Base-by-base conservation (phyloP, 305 asterid species). In the Fraxinus platypoda region DNA sequence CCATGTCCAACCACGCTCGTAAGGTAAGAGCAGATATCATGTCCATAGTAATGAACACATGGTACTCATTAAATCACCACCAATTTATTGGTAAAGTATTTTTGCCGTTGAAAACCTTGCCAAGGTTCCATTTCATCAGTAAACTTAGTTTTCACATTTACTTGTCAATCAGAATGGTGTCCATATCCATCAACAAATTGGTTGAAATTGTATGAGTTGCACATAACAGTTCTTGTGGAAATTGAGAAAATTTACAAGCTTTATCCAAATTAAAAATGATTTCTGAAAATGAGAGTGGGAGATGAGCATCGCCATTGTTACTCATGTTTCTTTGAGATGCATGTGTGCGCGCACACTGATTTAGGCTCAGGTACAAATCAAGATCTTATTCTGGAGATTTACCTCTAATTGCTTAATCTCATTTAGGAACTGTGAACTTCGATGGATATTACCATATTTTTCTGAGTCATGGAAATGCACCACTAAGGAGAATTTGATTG, bases 21-120 rank as follows among this genome's bases (percentile, higher is more conserved):
- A 88, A 79, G 23, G 92, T 87, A 80, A 82, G 89, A 68, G 25
- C 25, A 78, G 34, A 64, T 77, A 21, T 66, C 75, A 11, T 84
- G 31, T 80, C 80, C 75, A 52, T 17, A 59, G 4, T 68, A 70
- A 79, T 79, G 82, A 71, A 31, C 52, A 74, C 41, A 26, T 73
- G 54, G 59, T 80, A 66, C 66, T 76, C 73, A 26, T 49, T 80
- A 19, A 73, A 17, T 37, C 21, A 52, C 62, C 76, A 19, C 75
- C 17, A 23, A 6, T 9, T 68, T 80, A 15, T 70, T 78, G 34
- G 26, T 81, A 33, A 41, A 68, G 54, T 79, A 79, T 54, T 78
- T 35, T 78, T 68, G 8, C 66, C 25, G n/a, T 57, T 23, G 31
- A 78, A 38, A 23, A 17, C 64, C 35, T 75, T 8, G 33, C 64